Percentiles rank a stretch among this genome's conserved stretches.
Evolutionary conservation across 139 green algal genomes (phyloP).

Genomic region (Trebouxia sp.): DNA sequence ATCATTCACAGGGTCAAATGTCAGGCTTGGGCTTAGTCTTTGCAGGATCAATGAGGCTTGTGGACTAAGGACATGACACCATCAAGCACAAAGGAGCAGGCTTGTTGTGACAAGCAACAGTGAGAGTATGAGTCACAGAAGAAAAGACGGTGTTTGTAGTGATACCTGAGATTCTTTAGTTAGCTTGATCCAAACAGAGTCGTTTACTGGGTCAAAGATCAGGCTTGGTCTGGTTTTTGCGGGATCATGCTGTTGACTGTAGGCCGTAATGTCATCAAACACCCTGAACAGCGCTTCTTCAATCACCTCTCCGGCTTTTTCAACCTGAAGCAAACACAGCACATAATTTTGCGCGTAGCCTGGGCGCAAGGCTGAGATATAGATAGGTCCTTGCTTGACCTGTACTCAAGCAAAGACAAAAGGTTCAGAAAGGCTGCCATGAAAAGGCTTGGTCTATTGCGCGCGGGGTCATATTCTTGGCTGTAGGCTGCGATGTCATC

Average conservation of each 20-base stretch:
- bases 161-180: conserved; percentile 29
- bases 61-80: too few species aligned
- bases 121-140: background rate
- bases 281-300: background rate
- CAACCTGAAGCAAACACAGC: conserved; percentile 22
- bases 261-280: background rate
- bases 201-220: conserved; percentile 44
- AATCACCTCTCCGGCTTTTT: conserved; percentile 19
- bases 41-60: too few species aligned
- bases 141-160: too few species aligned
- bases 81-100: background rate
- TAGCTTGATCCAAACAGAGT: conserved; percentile 52
- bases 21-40: too few species aligned
- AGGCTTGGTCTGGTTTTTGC: conserved; percentile 25
- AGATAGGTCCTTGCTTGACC: too few species aligned
- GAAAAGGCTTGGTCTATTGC: conserved; percentile 28
- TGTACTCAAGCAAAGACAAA: background rate
- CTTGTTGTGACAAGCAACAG: background rate
- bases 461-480: background rate
- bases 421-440: too few species aligned
- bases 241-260: background rate
- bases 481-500: background rate
- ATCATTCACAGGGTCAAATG: background rate
- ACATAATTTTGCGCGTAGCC: background rate
- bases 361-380: background rate